Conservation (phyloP, 2,329 filamentous ascomycete species). For the Triangularia verruculosa region DNA sequence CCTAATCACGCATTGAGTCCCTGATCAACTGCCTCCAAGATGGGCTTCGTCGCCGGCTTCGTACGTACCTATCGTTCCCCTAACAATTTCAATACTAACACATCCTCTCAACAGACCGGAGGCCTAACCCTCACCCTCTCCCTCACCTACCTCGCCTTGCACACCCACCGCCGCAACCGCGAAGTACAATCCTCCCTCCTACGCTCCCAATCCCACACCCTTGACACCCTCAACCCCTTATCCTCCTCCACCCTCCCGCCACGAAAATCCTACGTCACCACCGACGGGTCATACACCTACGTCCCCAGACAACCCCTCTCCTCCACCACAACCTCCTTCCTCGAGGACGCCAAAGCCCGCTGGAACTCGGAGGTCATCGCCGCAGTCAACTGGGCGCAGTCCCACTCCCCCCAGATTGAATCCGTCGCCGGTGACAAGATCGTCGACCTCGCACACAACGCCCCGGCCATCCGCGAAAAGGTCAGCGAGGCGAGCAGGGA, state of each 20-base stretch:
- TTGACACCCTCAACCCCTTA: conserved; percentile 47
- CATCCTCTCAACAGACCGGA: conserved; percentile 55
- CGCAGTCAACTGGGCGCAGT: conserved; percentile 65
- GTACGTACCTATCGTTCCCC: conserved; percentile 46
- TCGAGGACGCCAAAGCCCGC: conserved; percentile 68
- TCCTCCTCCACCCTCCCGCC: conserved; percentile 6
- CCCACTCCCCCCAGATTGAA: conserved; percentile 62
- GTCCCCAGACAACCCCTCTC: conserved; percentile 45
- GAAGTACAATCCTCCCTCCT: conserved; percentile 55
- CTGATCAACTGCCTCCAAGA: conserved; percentile 34
- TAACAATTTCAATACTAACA: conserved; percentile 13
- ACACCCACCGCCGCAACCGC: conserved; percentile 68
- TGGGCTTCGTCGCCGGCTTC: conserved; percentile 74
- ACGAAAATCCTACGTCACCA: conserved; percentile 10
- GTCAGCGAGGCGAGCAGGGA: conserved; percentile 27
- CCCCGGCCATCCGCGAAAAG: conserved; percentile 37
- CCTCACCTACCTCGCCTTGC: conserved; percentile 67
- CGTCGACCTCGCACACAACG: conserved; percentile 34
- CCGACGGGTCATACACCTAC: conserved; percentile 29
- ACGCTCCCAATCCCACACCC: conserved; percentile 53
- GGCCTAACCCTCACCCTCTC: conserved; percentile 74
- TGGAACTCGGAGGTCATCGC: conserved; percentile 75
- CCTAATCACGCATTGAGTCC: not conserved
- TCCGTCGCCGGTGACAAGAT: conserved; percentile 54
- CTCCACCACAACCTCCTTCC: conserved; percentile 50